Evolutionary conservation across 306 rosid genomes (phyloP), one percentile per base, ranked within the genome.

Genomic region (Trichosanthes truncata): DNA sequence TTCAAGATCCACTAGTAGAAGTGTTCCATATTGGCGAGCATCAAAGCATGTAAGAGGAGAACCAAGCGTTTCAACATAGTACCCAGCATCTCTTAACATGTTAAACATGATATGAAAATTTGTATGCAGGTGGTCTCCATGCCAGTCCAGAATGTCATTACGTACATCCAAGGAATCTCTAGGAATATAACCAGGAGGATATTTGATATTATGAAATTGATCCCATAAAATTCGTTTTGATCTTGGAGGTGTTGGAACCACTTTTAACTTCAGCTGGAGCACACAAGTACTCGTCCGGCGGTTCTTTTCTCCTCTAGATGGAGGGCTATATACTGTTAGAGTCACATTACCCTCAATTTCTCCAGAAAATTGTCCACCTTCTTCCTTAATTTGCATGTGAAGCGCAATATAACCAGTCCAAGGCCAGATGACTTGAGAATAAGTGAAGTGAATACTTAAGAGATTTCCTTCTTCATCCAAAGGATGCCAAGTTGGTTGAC

Each of bases 91-190:
- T 63, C 97, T 87, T 83, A 95, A 86, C 93, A 88, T 95, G 84
- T 95, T 93, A 88, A 93, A 95, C 97, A 95, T 92, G 79, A 95
- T 95, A 82, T 95, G 97, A 81, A 90, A 95, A 84, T 93, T 95
- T 48, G 97, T 93, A 78, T 95, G 99, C 60, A 95, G 87, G 85
- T 95, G 97, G 87, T 95, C 99, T 18, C 99, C 99, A 76, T 95
- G 99, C 99, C 99, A 95, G 82, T 95, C 99, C 73, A 95, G 97
- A 82, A 95, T 95, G 88, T 95, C 99, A 84, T 93, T 95, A 36
- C 97, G 97, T 80, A 95, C 97, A 85, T 95, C 97, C 91, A 95
- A 86, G 68, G 99, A 95, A 76, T 95, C 99, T 83, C 99, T 87
- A 2, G 99, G 97, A 80, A 95, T 95, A 84, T 95, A 95, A 79